Evolutionary conservation across 2,329 filamentous ascomycete species (phyloP).

Genomic region (Venturia nashicola): DNA sequence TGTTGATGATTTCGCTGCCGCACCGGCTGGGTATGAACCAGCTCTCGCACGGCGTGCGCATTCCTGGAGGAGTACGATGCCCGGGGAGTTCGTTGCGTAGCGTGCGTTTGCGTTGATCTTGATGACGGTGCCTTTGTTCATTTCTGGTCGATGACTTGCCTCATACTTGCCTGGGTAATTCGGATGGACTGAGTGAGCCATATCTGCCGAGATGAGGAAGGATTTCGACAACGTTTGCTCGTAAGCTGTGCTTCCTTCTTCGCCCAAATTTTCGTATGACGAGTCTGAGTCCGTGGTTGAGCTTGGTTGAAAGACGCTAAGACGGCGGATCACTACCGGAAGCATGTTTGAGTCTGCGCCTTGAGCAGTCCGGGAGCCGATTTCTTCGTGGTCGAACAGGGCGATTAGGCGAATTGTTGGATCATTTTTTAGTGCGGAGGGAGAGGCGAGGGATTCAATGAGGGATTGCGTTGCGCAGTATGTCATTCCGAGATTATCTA

Average conservation of each 20-base stretch:
- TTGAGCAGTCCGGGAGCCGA: constrained; percentile 84
- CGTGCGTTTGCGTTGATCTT: constrained; percentile 97
- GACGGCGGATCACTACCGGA: constrained; percentile 71
- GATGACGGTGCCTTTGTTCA: constrained; percentile 94
- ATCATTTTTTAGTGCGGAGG: constrained; percentile 59
- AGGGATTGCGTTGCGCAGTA: constrained; percentile 82
- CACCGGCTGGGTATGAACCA: constrained; percentile 27
- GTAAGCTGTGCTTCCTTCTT: constrained; percentile 56
- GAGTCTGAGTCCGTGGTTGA: constrained; percentile 26
- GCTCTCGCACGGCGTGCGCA: constrained; percentile 52
- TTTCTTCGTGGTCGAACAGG: constrained; percentile 96
- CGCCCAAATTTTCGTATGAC: constrained; percentile 37
- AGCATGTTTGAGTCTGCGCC: constrained; percentile 88
- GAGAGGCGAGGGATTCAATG: constrained; percentile 60
- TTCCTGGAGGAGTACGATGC: constrained; percentile 86
- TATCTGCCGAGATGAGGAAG: constrained; percentile 91
- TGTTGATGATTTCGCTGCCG: constrained; percentile 27
- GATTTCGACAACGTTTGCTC: constrained; percentile 86
- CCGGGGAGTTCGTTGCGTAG: constrained; percentile 92
- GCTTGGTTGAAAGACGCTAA: constrained; percentile 61
- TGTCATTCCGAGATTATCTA: constrained; percentile 95
- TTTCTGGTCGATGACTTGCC: constrained; percentile 75
- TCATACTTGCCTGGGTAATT: constrained; percentile 94
- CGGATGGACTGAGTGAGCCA: constrained; percentile 93
- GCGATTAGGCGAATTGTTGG: constrained; percentile 78